Conservation (phyloP, 768 basidiomycete genomes). For the Udeniomyces megalosporus region DNA sequence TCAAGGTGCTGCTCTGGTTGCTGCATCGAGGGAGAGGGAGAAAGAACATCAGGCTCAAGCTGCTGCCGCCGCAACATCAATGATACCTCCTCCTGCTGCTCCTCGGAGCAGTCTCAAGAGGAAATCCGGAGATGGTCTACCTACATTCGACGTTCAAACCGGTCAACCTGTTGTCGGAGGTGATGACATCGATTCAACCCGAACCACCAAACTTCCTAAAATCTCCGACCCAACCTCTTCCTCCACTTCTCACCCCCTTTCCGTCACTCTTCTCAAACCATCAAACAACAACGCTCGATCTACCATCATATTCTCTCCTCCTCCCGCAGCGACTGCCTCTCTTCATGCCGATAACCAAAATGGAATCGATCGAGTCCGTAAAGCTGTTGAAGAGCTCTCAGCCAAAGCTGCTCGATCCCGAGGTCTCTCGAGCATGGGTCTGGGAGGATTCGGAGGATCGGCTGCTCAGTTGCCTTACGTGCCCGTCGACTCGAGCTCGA, state of each 20-base stretch:
- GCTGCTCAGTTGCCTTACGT: too few relatives aligned
- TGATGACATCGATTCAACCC: background rate
- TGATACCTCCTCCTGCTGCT: background rate
- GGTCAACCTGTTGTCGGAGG: background rate
- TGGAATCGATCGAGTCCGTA: background rate
- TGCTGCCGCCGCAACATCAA: background rate
- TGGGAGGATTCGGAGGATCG: too few relatives aligned
- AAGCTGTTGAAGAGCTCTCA: background rate
- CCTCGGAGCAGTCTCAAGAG: background rate
- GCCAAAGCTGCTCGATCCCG: background rate
- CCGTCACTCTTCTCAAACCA: background rate
- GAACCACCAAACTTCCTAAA: background rate
- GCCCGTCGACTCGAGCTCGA: too few relatives aligned
- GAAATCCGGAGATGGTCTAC: background rate
- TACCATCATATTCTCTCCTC: constrained; percentile 1
- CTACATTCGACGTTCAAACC: background rate
- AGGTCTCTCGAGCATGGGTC: constrained; percentile 4
- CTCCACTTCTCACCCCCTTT: background rate
- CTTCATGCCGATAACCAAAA: background rate
- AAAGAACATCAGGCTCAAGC: background rate
- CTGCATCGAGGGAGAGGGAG: constrained; percentile 2
- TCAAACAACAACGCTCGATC: background rate
- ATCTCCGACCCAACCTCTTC: background rate
- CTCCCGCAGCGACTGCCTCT: background rate
- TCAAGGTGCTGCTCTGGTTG: constrained; percentile 2